Evolutionary conservation across 2,329 filamentous ascomycete species (phyloP).

Genomic region (Calonectria naviculata): DNA sequence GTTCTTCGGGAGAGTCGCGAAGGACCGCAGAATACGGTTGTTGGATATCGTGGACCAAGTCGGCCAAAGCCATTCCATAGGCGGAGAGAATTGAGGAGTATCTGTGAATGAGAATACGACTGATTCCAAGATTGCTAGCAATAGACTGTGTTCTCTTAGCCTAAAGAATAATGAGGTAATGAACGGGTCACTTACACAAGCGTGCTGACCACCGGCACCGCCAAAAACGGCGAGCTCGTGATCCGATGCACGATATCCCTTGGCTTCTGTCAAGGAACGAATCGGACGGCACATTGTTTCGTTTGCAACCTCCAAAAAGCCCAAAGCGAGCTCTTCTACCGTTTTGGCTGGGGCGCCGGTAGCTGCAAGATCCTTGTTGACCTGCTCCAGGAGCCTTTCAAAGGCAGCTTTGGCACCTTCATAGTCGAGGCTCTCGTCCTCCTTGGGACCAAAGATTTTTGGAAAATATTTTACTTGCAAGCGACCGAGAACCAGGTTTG

Average conservation of each 20-base stretch:
- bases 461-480: slow-evolving; percentile 73
- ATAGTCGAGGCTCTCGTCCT: slow-evolving; percentile 63
- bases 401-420: slow-evolving; percentile 54
- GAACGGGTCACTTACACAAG: slow-evolving; percentile 39
- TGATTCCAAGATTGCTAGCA: slow-evolving; percentile 51
- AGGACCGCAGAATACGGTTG: slow-evolving; percentile 33
- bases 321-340: slow-evolving; percentile 48
- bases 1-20: slow-evolving; percentile 10
- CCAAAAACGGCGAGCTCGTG: slow-evolving; percentile 49
- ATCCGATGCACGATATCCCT: slow-evolving; percentile 46
- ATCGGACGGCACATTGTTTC: slow-evolving; percentile 50
- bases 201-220: slow-evolving; percentile 53
- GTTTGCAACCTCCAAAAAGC: slow-evolving; percentile 49
- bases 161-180: neutral
- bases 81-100: slow-evolving; percentile 57
- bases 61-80: slow-evolving; percentile 55
- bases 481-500: slow-evolving; percentile 75
- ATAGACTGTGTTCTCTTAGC: slow-evolving; percentile 34
- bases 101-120: slow-evolving; percentile 52
- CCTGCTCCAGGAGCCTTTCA: slow-evolving; percentile 50
- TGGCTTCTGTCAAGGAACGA: slow-evolving; percentile 48
- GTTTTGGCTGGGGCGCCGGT: slow-evolving; percentile 42
- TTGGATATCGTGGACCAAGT: slow-evolving; percentile 52
- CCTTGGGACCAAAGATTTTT: slow-evolving; percentile 77
- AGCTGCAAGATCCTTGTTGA: slow-evolving; percentile 50